phyloP scores from a whole-genome alignment of 1,284 basidiomycete genomes.

The Apiotrichum mycotoxinovorans region DNA sequence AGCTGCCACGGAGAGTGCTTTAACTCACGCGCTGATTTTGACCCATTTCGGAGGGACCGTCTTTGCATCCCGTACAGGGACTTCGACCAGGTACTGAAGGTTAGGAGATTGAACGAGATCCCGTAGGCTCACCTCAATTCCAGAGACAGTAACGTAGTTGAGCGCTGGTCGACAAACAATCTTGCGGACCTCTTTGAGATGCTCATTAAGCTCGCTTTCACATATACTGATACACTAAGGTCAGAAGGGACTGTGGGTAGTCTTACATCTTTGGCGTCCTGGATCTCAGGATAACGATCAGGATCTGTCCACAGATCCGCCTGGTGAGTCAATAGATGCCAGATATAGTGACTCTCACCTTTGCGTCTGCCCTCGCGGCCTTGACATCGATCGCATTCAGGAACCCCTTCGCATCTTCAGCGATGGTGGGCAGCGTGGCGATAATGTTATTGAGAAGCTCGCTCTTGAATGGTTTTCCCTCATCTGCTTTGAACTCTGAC shows the following conservation, averaged over 20 bases:
- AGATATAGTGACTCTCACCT: slow-evolving; percentile 31
- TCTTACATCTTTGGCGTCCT: slow-evolving; percentile 54
- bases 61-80: slow-evolving; percentile 68
- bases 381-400: slow-evolving; percentile 62
- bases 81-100: slow-evolving; percentile 68
- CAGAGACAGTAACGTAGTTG: slow-evolving; percentile 66
- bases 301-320: slow-evolving; percentile 69
- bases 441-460: slow-evolving; percentile 69
- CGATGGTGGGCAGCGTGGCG: slow-evolving; percentile 63
- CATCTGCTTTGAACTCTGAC: slow-evolving; percentile 60
- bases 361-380: slow-evolving; percentile 65
- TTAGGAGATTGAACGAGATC: too few species aligned
- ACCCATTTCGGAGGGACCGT: slow-evolving; percentile 77
- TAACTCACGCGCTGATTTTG: slow-evolving; percentile 64
- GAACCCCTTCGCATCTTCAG: slow-evolving; percentile 58
- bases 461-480: slow-evolving; percentile 61
- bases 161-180: slow-evolving; percentile 68
- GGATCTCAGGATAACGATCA: slow-evolving; percentile 66
- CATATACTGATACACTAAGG: slow-evolving; percentile 45
- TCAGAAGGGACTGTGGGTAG: not conserved
- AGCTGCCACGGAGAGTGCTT: not conserved
- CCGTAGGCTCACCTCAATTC: slow-evolving; percentile 61
- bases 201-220: slow-evolving; percentile 69
- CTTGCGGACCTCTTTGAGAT: slow-evolving; percentile 71
- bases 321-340: not conserved